A percentile compares a stretch with the other conserved stretches of the same genome.
Conservation (phyloP, 208 protist species). For the Wallacemonas rigidus region DNA sequence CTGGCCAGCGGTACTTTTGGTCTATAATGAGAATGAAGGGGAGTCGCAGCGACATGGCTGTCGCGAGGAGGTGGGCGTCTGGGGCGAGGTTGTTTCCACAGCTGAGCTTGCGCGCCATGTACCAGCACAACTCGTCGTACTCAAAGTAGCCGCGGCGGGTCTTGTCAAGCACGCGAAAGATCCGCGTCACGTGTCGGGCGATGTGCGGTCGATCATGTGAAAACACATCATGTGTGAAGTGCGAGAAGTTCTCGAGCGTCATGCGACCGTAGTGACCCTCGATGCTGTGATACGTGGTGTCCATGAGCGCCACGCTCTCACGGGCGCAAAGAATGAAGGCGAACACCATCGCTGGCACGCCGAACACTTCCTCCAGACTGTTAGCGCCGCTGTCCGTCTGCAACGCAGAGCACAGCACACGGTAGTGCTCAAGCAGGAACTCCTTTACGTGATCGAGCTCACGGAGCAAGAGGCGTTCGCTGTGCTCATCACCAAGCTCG, state of each 20-base stretch:
- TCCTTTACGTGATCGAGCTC: conserved; percentile 76
- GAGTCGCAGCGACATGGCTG: conserved; percentile 76
- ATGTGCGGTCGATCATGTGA: conserved; percentile 61
- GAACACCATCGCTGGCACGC: conserved; percentile 83
- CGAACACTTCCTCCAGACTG: conserved; percentile 83
- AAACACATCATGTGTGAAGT: conserved; percentile 69
- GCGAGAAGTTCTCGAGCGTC: conserved; percentile 63
- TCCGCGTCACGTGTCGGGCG: conserved; percentile 67
- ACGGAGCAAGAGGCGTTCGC: conserved; percentile 56
- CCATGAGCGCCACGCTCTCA: conserved; percentile 73
- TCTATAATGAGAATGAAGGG: conserved; percentile 67
- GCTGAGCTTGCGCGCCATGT: conserved; percentile 84
- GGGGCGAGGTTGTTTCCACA: conserved; percentile 63
- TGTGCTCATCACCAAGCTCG: conserved; percentile 4
- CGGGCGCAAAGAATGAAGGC: conserved; percentile 78
- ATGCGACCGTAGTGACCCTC: conserved; percentile 60
- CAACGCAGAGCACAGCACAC: conserved; percentile 67
- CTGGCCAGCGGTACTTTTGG: conserved; percentile 57
- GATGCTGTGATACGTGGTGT: conserved; percentile 55
- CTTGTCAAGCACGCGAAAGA: conserved; percentile 83
- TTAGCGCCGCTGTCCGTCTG: conserved; percentile 75
- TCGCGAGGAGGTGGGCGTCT: conserved; percentile 69
- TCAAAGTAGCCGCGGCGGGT: conserved; percentile 72
- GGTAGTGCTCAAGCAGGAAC: conserved; percentile 75
- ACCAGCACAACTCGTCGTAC: conserved; percentile 86